phyloP scores from a whole-genome alignment of 208 protist genomes.

The Trypanosoma congolense region DNA sequence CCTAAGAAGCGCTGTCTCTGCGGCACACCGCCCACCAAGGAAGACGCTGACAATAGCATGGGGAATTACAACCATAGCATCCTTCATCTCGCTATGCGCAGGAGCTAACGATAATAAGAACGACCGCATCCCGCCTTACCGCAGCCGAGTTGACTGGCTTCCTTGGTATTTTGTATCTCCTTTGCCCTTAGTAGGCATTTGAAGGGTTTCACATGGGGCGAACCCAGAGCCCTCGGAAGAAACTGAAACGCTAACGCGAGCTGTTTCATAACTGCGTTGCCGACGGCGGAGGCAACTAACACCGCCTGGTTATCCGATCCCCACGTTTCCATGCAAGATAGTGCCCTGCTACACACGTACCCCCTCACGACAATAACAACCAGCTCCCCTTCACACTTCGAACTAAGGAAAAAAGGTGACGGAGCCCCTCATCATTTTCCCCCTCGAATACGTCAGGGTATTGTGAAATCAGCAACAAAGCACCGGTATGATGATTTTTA shows the following conservation, averaged over 20 bases:
- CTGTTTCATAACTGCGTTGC: constrained; percentile 40
- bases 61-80: neutral
- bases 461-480: constrained; percentile 39
- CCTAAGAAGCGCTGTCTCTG: constrained; percentile 7
- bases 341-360: constrained; percentile 27
- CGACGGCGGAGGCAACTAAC: constrained; percentile 43
- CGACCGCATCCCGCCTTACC: constrained; percentile 1
- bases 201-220: neutral
- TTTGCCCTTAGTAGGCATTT: neutral
- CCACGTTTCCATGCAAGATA: constrained; percentile 38
- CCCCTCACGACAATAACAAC: constrained; percentile 45
- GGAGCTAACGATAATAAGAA: constrained; percentile 15
- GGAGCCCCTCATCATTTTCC: constrained; percentile 3
- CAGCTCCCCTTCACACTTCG: constrained; percentile 11
- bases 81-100: neutral
- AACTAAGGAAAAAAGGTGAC: constrained; percentile 10
- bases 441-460: constrained; percentile 18
- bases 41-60: constrained; percentile 15
- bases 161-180: neutral
- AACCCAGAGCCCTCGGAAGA: constrained; percentile 28
- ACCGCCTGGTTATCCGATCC: constrained; percentile 31
- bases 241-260: constrained; percentile 44
- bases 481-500: constrained; percentile 20
- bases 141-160: neutral
- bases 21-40: constrained; percentile 20